phyloP scores from a whole-genome alignment of 2,329 filamentous ascomycete species.

The Fusarium sp. region DNA sequence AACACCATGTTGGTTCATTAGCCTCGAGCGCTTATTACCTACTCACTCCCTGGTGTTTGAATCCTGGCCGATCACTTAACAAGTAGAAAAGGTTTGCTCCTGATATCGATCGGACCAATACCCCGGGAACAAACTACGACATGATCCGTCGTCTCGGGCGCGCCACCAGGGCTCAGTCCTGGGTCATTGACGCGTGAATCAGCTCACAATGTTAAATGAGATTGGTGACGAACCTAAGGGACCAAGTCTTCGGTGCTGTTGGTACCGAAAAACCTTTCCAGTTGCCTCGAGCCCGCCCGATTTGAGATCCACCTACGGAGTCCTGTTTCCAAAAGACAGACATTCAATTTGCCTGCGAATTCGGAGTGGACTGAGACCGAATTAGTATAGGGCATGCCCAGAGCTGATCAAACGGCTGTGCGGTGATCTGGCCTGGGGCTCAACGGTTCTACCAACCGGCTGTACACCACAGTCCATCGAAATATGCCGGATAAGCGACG shows the following conservation, averaged over 20 bases:
- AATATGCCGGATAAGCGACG: constrained; percentile 2
- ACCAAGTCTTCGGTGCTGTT: not conserved
- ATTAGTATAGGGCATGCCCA: constrained; percentile 5
- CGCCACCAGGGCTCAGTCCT: constrained; percentile 1
- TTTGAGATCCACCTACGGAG: not conserved
- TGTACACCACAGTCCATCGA: constrained; percentile 10
- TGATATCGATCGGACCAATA: constrained; percentile 4
- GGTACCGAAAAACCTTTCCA: not conserved
- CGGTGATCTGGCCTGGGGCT: constrained; percentile 8
- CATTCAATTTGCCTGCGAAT: not conserved
- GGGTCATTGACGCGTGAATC: constrained; percentile 11
- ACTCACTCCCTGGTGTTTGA: not conserved
- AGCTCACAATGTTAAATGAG: constrained; percentile 1
- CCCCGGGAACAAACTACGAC: not conserved
- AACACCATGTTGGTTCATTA: constrained; percentile 34
- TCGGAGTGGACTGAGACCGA: not conserved
- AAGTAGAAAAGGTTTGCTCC: not conserved
- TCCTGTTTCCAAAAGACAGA: not conserved
- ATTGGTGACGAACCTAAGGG: not conserved
- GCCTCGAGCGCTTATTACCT: constrained; percentile 12
- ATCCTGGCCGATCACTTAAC: not conserved
- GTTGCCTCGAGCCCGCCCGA: not conserved
- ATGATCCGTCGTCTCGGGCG: not conserved
- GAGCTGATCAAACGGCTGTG: not conserved
- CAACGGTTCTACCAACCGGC: not conserved